Conservation (phyloP, 1,139 yeast genomes). For the Kodamaea ohmeri region DNA sequence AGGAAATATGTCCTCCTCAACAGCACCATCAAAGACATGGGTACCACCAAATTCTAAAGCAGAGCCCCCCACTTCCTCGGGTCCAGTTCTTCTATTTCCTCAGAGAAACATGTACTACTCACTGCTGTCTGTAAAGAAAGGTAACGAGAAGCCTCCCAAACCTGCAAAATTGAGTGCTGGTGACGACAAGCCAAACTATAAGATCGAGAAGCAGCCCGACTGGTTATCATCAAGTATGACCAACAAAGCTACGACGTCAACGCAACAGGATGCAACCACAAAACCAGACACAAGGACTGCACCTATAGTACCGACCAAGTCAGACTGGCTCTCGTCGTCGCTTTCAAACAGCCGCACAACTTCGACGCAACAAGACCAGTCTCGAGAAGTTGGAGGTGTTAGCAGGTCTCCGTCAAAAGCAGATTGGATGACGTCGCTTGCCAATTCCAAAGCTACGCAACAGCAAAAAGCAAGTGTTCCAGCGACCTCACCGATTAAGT, state of each 20-base stretch:
- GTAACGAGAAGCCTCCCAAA: constrained; percentile 12
- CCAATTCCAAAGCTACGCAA: constrained; percentile 17
- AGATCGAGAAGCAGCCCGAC: constrained; percentile 14
- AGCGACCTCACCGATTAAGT: neutral
- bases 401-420: neutral
- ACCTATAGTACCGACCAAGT: constrained; percentile 14
- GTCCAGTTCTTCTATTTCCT: constrained; percentile 16
- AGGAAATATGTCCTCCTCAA: neutral
- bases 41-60: constrained; percentile 14
- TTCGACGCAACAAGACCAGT: constrained; percentile 9
- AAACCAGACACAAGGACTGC: too few species aligned
- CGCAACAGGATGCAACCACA: constrained; percentile 10
- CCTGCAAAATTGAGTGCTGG: constrained; percentile 14
- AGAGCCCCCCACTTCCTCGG: constrained; percentile 9
- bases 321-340: constrained; percentile 19
- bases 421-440: constrained; percentile 18
- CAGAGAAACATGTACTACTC: constrained; percentile 16
- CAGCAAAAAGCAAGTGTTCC: neutral
- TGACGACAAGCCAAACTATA: constrained; percentile 9
- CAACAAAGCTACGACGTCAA: constrained; percentile 14
- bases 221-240: constrained; percentile 20
- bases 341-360: constrained; percentile 15
- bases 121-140: constrained; percentile 12
- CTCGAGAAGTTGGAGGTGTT: too few species aligned
- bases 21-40: constrained; percentile 12